Evolutionary conservation across 129 eudicot species (phyloP).

Genomic region (Rutidosis leptorrhynchoides): DNA sequence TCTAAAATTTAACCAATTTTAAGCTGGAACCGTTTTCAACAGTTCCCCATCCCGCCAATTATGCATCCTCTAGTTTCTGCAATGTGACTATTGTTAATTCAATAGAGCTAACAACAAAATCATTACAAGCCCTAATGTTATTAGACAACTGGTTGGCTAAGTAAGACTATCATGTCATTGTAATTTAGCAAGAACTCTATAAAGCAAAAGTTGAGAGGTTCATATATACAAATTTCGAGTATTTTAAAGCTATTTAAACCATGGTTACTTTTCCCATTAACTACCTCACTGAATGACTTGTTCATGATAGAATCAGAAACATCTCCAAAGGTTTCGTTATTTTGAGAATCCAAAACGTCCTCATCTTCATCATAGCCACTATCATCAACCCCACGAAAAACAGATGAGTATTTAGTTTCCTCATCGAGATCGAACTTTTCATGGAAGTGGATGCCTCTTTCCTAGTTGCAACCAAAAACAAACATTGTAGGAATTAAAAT

Average conservation of each 20-base stretch:
- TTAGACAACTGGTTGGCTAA: constrained; percentile 13
- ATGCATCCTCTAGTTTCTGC: not conserved
- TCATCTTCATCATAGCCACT: constrained; percentile 81
- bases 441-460: constrained; percentile 69
- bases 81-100: not conserved
- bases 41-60: not conserved
- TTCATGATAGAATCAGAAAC: constrained; percentile 39
- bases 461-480: constrained; percentile 41
- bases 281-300: constrained; percentile 46
- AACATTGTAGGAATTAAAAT: constrained; percentile 2
- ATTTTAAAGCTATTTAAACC: constrained; percentile 21
- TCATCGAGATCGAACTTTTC: constrained; percentile 65
- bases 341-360: constrained; percentile 55
- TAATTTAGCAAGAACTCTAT: too few relatives aligned
- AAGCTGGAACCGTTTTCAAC: not conserved
- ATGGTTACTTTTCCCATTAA: constrained; percentile 32
- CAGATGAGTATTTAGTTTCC: constrained; percentile 87
- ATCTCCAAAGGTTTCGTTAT: constrained; percentile 65
- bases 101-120: not conserved
- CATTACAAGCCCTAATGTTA: not conserved
- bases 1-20: not conserved
- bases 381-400: constrained; percentile 66
- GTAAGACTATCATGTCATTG: not conserved
- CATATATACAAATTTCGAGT: constrained; percentile 26
- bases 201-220: constrained; percentile 40